Conservation (phyloP, 169 alveolate species). For the Plasmodium yoelii region DNA sequence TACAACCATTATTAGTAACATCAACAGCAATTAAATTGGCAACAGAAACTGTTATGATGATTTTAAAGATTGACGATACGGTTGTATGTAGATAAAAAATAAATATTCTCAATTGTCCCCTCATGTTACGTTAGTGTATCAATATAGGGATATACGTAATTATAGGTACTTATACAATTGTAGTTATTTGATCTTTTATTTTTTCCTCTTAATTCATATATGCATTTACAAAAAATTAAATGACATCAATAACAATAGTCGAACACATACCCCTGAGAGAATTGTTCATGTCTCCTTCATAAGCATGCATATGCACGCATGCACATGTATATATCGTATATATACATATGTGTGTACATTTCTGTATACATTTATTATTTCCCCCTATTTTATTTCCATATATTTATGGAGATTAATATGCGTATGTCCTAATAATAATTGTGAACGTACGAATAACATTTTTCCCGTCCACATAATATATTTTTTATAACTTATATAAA, state of each 20-base stretch:
- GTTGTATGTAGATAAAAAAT: constrained; percentile 83
- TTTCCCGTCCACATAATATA: too few species aligned
- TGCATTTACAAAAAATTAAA: too few species aligned
- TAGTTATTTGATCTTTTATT: too few species aligned
- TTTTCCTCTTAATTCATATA: too few species aligned
- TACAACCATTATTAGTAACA: constrained; percentile 98
- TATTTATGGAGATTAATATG: not conserved
- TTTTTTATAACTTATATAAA: too few species aligned
- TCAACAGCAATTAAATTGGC: constrained; percentile 97
- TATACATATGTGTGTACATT: not conserved
- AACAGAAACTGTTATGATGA: constrained; percentile 99
- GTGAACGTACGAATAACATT: not conserved
- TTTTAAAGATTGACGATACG: constrained; percentile 98
- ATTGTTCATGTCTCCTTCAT: too few species aligned
- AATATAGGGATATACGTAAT: not conserved
- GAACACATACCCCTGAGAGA: too few species aligned
- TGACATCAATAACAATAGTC: too few species aligned
- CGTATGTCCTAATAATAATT: not conserved
- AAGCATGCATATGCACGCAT: not conserved
- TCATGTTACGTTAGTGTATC: not conserved
- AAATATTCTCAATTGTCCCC: not conserved
- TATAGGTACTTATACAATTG: not conserved
- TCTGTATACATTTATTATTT: not conserved
- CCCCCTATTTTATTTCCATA: not conserved
- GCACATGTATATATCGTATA: not conserved